Conservation (phyloP, 106 monocot genomes). For the Phalaenopsis equestris region DNA sequence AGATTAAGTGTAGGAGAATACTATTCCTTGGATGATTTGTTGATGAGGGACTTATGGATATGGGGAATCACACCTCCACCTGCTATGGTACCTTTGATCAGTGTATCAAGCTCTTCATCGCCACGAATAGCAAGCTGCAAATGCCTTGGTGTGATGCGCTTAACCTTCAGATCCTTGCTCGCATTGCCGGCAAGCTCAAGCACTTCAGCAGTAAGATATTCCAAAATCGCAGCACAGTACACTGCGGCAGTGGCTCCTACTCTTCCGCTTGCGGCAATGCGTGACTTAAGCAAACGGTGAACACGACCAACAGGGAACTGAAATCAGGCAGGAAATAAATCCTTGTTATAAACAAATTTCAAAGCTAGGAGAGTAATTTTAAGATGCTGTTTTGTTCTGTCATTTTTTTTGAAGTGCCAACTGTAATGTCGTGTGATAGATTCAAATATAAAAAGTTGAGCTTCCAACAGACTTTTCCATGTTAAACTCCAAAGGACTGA, state of each 20-base stretch:
- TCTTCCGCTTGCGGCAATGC: slow-evolving; percentile 25
- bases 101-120: slow-evolving; percentile 33
- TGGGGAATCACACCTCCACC: slow-evolving; percentile 36
- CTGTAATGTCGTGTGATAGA: not conserved
- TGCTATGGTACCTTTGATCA: slow-evolving; percentile 32
- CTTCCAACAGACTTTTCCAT: not conserved
- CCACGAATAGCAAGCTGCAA: slow-evolving; percentile 32
- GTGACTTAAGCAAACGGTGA: slow-evolving; percentile 30
- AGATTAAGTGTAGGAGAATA: too few species aligned
- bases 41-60: slow-evolving; percentile 39
- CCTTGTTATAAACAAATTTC: too few species aligned
- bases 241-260: slow-evolving; percentile 34
- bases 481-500: not conserved
- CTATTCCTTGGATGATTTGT: slow-evolving; percentile 28
- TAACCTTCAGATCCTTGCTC: slow-evolving; percentile 38
- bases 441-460: not conserved
- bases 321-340: not conserved
- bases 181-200: slow-evolving; percentile 33
- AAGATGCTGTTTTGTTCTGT: not conserved
- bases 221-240: slow-evolving; percentile 32
- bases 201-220: slow-evolving; percentile 33
- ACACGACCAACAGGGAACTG: slow-evolving; percentile 38
- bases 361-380: not conserved
- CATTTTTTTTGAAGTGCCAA: not conserved
- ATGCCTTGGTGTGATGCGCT: slow-evolving; percentile 34